These are phyloP conservation scores for Starmerella potacharoeniae DNA, from an alignment of 805 yeast species.

Conservation along the genomic window DNA sequence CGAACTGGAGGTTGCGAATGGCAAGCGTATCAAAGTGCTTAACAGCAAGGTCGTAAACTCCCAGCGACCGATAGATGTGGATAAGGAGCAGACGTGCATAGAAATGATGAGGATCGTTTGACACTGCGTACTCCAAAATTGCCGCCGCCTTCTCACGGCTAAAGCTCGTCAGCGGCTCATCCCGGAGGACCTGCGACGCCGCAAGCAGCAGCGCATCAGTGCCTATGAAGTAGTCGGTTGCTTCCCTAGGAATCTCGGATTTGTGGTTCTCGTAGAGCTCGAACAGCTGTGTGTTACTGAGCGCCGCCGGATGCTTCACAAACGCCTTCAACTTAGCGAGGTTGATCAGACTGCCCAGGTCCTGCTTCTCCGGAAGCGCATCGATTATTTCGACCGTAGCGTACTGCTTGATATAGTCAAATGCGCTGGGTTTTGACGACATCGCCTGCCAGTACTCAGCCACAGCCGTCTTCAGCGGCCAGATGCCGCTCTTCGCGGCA, in stretches of 20 bases:
- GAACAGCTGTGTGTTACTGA: slow-evolving; percentile 29
- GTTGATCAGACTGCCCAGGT: slow-evolving; percentile 30
- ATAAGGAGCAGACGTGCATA: slow-evolving; percentile 62
- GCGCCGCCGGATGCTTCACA: slow-evolving; percentile 20
- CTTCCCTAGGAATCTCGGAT: slow-evolving; percentile 29
- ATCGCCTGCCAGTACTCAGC: slow-evolving; percentile 35
- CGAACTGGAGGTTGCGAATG: slow-evolving; percentile 67
- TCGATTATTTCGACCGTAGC: slow-evolving; percentile 21
- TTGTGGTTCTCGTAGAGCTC: slow-evolving; percentile 31
- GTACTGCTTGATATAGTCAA: slow-evolving; percentile 43
- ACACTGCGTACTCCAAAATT: slow-evolving; percentile 46
- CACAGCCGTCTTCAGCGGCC: slow-evolving; percentile 17
- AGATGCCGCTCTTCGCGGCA: slow-evolving; percentile 21
- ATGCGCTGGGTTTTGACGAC: slow-evolving; percentile 54
- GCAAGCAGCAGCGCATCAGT: slow-evolving; percentile 55
- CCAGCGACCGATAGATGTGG: slow-evolving; percentile 47
- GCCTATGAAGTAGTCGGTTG: slow-evolving; percentile 61
- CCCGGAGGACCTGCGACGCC: slow-evolving; percentile 31
- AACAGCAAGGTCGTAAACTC: slow-evolving; percentile 41
- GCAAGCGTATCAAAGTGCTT: slow-evolving; percentile 45
- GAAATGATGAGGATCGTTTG: slow-evolving; percentile 58
- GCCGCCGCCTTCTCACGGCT: slow-evolving; percentile 34
- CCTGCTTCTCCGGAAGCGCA: slow-evolving; percentile 10
- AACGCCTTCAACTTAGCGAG: slow-evolving; percentile 39
- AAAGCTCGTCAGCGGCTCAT: slow-evolving; percentile 5